Evolutionary conservation across 352 stramenopile species (phyloP).

Genomic region (Globisporangium splendens): DNA sequence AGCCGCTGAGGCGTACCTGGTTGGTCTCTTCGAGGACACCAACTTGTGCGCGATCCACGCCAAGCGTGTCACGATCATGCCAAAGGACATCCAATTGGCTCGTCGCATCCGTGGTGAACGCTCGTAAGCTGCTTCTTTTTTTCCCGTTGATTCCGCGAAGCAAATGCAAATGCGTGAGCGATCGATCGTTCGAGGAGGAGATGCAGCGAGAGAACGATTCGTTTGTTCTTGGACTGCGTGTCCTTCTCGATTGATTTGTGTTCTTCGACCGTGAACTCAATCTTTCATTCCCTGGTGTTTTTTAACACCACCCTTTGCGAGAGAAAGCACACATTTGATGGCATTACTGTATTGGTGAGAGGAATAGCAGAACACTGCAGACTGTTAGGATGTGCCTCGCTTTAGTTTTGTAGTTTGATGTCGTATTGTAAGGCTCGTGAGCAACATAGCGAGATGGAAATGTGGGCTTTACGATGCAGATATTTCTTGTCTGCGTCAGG

Average conservation of each 20-base stretch:
- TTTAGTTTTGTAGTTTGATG: not conserved
- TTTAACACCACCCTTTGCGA: conserved; percentile 76
- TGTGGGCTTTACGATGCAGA: too few species aligned
- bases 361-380: too few species aligned
- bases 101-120: conserved; percentile 89
- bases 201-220: not conserved
- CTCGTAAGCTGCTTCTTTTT: conserved; percentile 45
- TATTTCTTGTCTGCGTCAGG: too few species aligned
- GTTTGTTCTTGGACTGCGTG: not conserved
- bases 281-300: conserved; percentile 65
- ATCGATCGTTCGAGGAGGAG: not conserved
- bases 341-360: too few species aligned
- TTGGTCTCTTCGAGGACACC: conserved; percentile 86
- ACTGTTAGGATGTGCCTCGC: not conserved
- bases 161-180: not conserved
- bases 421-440: not conserved
- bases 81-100: conserved; percentile 94
- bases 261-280: not conserved
- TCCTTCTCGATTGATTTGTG: not conserved
- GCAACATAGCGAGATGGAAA: too few species aligned
- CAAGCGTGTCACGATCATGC: conserved; percentile 94
- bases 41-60: conserved; percentile 94
- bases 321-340: conserved; percentile 26
- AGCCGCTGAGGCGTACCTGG: conserved; percentile 84
- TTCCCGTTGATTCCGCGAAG: not conserved